Evolutionary conservation across 139 green algal genomes (phyloP).

Genomic region (Coelastrella sp.): DNA sequence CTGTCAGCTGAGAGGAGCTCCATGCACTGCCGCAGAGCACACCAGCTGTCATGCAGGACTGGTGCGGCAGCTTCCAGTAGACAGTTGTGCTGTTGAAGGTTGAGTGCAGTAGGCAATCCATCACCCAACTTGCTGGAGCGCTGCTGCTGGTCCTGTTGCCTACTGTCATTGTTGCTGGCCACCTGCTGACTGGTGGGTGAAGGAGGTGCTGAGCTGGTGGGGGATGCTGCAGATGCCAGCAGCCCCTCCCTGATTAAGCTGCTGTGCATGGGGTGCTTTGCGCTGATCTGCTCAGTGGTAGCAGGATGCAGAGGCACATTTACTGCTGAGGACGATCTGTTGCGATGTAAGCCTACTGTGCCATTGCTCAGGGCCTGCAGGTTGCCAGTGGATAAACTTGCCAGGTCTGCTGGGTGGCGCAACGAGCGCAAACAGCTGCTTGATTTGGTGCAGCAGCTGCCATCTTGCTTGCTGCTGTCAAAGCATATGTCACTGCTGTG

Average conservation of each 20-base stretch:
- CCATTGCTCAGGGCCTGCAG: neutral
- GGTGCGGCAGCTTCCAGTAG: neutral
- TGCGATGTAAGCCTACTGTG: neutral
- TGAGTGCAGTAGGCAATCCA: neutral
- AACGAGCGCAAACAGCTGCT: constrained; percentile 27
- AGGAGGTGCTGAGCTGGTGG: neutral
- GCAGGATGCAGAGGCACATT: neutral
- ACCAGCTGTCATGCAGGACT: constrained; percentile 43
- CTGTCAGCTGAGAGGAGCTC: constrained; percentile 39
- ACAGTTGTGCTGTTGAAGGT: constrained; percentile 4
- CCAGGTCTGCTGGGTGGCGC: neutral
- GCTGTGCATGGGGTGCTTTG: constrained; percentile 43
- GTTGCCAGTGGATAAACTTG: constrained; percentile 6
- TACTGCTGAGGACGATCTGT: neutral
- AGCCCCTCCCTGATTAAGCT: constrained; percentile 35
- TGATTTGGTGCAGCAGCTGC: constrained; percentile 22
- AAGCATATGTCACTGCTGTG: constrained; percentile 16
- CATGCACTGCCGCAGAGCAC: constrained; percentile 37
- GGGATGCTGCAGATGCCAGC: neutral
- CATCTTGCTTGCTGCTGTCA: neutral
- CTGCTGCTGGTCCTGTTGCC: constrained; percentile 2
- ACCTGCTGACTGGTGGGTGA: neutral
- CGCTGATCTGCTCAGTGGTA: constrained; percentile 33
- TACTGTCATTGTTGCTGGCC: neutral
- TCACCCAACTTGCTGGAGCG: neutral